Percentiles rank a stretch among this genome's conserved stretches.
Conservation (phyloP, 768 basidiomycete genomes). For the Mycena vulgaris region DNA sequence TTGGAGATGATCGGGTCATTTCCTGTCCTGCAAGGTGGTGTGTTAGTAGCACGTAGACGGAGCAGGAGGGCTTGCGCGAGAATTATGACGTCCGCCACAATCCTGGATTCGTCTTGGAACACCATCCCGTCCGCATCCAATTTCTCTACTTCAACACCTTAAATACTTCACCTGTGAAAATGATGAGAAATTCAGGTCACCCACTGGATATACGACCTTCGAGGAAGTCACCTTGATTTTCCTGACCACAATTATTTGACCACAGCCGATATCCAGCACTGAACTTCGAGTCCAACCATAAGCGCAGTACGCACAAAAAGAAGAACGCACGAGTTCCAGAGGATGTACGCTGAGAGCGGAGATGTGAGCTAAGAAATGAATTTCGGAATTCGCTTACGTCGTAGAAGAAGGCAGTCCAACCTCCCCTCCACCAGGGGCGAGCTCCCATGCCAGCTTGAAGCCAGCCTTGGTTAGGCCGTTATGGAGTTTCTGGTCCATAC, state of each 20-base stretch:
- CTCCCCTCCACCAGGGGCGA: slow-evolving; percentile 39
- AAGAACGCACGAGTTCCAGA: slow-evolving; percentile 24
- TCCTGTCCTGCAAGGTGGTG: slow-evolving; percentile 22
- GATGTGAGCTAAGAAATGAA: not conserved
- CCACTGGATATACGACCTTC: slow-evolving; percentile 45
- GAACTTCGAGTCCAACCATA: no score
- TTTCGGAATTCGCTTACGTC: not conserved
- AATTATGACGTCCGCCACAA: slow-evolving; percentile 54
- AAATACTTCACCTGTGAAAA: slow-evolving; percentile 57
- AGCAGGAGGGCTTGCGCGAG: slow-evolving; percentile 31
- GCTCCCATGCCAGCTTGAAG: slow-evolving; percentile 44
- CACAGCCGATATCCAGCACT: slow-evolving; percentile 47
- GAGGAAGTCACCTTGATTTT: slow-evolving; percentile 59
- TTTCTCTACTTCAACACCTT: slow-evolving; percentile 59
- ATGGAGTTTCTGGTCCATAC: slow-evolving; percentile 23
- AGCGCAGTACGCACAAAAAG: not conserved
- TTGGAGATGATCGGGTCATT: slow-evolving; percentile 16
- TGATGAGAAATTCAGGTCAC: slow-evolving; percentile 36
- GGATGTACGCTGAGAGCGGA: slow-evolving; percentile 7
- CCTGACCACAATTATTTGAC: slow-evolving; percentile 55
- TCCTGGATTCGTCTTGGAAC: slow-evolving; percentile 47
- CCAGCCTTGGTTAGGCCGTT: slow-evolving; percentile 44
- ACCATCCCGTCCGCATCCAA: slow-evolving; percentile 7
- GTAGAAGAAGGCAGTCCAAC: slow-evolving; percentile 37
- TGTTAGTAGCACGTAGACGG: not conserved